These are phyloP conservation scores for Cucumis hystrix DNA, from an alignment of 306 rosid genomes.

Conservation along the genomic window DNA sequence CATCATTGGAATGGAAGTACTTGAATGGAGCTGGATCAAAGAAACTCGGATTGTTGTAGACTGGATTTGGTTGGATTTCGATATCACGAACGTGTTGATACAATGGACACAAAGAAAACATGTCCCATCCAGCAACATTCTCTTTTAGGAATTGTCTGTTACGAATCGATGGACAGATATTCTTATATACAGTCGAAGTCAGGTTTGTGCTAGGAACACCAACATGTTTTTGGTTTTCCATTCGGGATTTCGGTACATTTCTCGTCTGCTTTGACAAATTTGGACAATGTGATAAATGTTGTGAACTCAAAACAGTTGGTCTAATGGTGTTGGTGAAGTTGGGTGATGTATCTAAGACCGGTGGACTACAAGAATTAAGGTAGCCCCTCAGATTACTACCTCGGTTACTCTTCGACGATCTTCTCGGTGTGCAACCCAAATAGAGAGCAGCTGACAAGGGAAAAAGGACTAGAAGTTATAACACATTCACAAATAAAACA, in stretches of 20 bases:
- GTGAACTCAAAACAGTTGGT: constrained; percentile 4
- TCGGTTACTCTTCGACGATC: constrained; percentile 53
- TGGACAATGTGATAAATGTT: not conserved
- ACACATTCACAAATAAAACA: not conserved
- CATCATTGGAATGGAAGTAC: not conserved
- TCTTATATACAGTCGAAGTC: not conserved
- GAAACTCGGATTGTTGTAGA: constrained; percentile 13
- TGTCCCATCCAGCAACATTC: constrained; percentile 11
- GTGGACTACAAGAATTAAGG: constrained; percentile 22
- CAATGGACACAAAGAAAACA: constrained; percentile 34
- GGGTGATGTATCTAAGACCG: not conserved
- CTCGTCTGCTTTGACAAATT: not conserved
- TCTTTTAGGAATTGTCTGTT: constrained; percentile 8
- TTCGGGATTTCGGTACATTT: not conserved
- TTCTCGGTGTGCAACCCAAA: constrained; percentile 55
- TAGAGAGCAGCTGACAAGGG: constrained; percentile 47
- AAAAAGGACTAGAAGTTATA: not conserved
- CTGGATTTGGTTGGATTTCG: constrained; percentile 6
- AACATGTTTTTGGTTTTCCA: not conserved
- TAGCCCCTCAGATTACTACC: constrained; percentile 42
- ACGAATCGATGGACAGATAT: not conserved
- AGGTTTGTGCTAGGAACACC: not conserved
- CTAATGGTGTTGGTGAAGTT: constrained; percentile 1
- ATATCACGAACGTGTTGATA: constrained; percentile 15
- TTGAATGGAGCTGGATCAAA: constrained; percentile 5